phyloP scores from a whole-genome alignment of 2,329 filamentous ascomycete species.

The Periconia sp. region DNA sequence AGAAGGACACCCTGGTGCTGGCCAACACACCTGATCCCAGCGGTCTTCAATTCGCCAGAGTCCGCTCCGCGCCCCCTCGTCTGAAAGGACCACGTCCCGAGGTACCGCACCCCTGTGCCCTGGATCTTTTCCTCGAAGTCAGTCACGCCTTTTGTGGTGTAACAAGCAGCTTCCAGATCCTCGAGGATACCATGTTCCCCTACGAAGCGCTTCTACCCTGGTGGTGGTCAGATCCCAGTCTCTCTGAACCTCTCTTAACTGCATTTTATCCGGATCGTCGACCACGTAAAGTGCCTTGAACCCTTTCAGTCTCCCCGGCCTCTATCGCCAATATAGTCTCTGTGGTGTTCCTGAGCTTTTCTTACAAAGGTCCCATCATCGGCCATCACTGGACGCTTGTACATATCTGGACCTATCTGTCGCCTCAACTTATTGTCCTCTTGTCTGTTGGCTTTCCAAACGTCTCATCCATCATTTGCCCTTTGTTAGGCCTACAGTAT shows the following conservation, averaged over 20 bases:
- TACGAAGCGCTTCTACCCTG: slow-evolving; percentile 38
- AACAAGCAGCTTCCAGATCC: slow-evolving; percentile 43
- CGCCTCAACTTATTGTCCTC: slow-evolving; percentile 27
- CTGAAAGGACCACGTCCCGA: slow-evolving; percentile 43
- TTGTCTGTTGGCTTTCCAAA: slow-evolving; percentile 17
- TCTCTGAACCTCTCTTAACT: slow-evolving; percentile 38
- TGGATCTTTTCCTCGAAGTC: slow-evolving; percentile 34
- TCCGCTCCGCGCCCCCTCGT: slow-evolving; percentile 32
- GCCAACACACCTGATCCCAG: slow-evolving; percentile 40
- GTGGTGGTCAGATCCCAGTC: slow-evolving; percentile 38
- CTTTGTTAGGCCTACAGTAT: slow-evolving; percentile 33
- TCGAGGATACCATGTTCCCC: slow-evolving; percentile 43
- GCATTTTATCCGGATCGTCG: slow-evolving; percentile 45
- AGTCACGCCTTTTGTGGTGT: slow-evolving; percentile 44
- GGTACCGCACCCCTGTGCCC: slow-evolving; percentile 43
- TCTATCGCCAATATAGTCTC: slow-evolving; percentile 42
- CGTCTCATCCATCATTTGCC: slow-evolving; percentile 23
- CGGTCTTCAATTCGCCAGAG: slow-evolving; percentile 39
- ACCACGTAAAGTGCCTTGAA: slow-evolving; percentile 43
- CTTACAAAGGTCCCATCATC: slow-evolving; percentile 38
- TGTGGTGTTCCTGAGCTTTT: slow-evolving; percentile 34
- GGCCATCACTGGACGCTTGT: slow-evolving; percentile 25
- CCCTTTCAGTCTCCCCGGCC: slow-evolving; percentile 39
- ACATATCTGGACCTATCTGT: slow-evolving; percentile 31
- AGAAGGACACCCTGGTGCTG: slow-evolving; percentile 35